These are phyloP conservation scores for Tuber umbilicatum DNA, from an alignment of 495 filamentous ascomycete genomes.

Conservation along the genomic window DNA sequence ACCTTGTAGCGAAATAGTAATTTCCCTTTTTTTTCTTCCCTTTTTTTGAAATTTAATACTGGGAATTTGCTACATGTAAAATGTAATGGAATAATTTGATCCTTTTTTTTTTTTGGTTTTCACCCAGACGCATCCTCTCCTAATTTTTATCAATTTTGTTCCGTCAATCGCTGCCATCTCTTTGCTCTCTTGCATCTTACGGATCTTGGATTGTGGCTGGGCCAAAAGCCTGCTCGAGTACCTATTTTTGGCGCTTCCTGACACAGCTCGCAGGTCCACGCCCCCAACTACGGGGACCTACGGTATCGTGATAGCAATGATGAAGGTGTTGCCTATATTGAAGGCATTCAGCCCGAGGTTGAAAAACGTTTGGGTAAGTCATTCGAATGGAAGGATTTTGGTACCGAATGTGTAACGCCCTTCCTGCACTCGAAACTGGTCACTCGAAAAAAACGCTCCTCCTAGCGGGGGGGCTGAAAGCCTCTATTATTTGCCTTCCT, in stretches of 20 bases:
- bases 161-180: background rate
- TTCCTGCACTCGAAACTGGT: no score
- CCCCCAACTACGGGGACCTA: background rate
- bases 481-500: no score
- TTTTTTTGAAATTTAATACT: background rate
- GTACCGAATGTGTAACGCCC: no score
- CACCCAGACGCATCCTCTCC: no score
- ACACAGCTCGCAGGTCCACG: background rate
- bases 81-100: background rate
- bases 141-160: background rate
- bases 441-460: no score
- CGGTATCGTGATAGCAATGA: background rate
- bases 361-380: no score
- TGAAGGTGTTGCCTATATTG: background rate
- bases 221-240: background rate
- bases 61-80: background rate
- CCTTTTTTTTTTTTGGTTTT: background rate
- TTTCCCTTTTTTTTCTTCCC: background rate
- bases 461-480: no score
- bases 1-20: background rate
- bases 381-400: no score
- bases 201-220: slow-evolving; percentile 18
- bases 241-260: slow-evolving; percentile 24
- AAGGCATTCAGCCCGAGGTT: no score
- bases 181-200: background rate